Conservation (phyloP, 805 yeast species). For the Candida gorgasii region DNA sequence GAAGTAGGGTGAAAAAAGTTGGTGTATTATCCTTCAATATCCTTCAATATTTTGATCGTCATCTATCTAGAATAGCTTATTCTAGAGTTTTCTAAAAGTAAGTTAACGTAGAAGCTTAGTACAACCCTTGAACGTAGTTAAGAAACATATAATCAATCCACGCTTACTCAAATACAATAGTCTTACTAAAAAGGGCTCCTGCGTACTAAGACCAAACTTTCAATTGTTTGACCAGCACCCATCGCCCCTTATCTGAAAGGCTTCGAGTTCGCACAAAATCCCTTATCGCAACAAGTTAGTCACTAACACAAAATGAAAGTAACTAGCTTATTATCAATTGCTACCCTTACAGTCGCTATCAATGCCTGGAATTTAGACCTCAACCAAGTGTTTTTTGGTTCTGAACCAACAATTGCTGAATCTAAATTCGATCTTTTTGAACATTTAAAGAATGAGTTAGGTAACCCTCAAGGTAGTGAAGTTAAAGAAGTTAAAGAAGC, state of each 20-base stretch:
- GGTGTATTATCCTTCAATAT: too few species aligned
- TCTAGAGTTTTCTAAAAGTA: too few species aligned
- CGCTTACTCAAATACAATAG: too few species aligned
- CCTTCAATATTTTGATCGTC: too few species aligned
- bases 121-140: too few species aligned
- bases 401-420: conserved; percentile 1
- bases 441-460: conserved; percentile 8
- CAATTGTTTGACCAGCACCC: too few species aligned
- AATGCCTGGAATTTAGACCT: conserved; percentile 13
- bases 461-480: conserved; percentile 11
- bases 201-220: too few species aligned
- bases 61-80: too few species aligned
- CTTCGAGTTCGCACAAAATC: neutral
- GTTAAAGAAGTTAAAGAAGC: conserved; percentile 14
- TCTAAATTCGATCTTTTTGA: conserved; percentile 7
- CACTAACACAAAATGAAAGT: conserved; percentile 12
- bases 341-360: conserved; percentile 10
- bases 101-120: too few species aligned
- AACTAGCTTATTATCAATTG: conserved; percentile 11
- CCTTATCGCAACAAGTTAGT: neutral
- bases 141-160: too few species aligned
- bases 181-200: too few species aligned
- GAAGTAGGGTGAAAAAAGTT: too few species aligned
- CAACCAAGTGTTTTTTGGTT: conserved; percentile 12
- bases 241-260: neutral